A percentile compares a stretch with the other conserved stretches of the same genome.
Evolutionary conservation across 768 basidiomycete species (phyloP).

Genomic region (Rhodocollybia butyracea): DNA sequence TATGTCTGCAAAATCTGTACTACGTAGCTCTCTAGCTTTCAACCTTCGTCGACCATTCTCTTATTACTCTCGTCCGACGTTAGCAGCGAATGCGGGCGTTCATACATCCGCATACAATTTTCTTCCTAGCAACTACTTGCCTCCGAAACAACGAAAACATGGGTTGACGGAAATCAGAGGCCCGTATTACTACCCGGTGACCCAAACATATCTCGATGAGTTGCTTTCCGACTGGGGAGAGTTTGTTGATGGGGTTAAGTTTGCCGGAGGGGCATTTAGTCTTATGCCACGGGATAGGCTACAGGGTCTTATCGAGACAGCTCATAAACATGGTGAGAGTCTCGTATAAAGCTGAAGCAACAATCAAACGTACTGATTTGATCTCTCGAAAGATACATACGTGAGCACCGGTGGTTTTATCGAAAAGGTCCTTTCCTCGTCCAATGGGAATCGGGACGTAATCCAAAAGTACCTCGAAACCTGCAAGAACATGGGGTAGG

Average conservation of each 20-base stretch:
- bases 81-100: neutral
- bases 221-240: constrained; percentile 38
- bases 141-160: constrained; percentile 30
- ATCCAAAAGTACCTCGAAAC: constrained; percentile 32
- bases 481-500: constrained; percentile 10
- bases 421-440: constrained; percentile 33
- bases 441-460: constrained; percentile 26
- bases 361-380: neutral
- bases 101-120: constrained; percentile 18
- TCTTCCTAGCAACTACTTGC: constrained; percentile 27
- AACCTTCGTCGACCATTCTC: neutral
- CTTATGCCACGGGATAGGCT: constrained; percentile 39
- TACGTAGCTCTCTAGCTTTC: neutral
- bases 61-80: neutral
- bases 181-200: constrained; percentile 41
- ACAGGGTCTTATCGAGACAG: constrained; percentile 33
- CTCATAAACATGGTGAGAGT: constrained; percentile 31
- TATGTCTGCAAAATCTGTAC: neutral
- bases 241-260: constrained; percentile 43
- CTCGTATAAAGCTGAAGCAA: neutral
- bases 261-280: constrained; percentile 40
- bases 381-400: constrained; percentile 17
- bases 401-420: constrained; percentile 43
- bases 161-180: constrained; percentile 43
- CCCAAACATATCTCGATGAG: constrained; percentile 37